phyloP scores from a whole-genome alignment of 805 yeast genomes.

The Naumovozyma castellii region DNA sequence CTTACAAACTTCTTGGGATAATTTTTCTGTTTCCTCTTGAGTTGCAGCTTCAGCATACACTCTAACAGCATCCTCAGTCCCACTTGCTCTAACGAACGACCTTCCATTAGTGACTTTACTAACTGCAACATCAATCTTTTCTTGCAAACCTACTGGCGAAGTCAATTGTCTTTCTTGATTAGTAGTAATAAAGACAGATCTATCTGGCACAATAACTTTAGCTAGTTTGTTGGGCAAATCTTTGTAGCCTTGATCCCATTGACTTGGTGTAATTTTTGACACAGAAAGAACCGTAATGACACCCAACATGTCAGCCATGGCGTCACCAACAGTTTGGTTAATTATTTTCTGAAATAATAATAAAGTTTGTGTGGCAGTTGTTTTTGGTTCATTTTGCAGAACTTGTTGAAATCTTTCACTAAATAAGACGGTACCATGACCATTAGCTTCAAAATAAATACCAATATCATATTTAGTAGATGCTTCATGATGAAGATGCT shows the following conservation, averaged over 20 bases:
- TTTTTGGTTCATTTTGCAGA: conserved; percentile 24
- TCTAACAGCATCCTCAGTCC: conserved; percentile 95
- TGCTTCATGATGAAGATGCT: conserved; percentile 84
- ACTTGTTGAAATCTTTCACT: conserved; percentile 40
- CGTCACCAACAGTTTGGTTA: conserved; percentile 98
- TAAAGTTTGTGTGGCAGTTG: conserved; percentile 42
- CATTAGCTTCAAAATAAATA: conserved; percentile 94
- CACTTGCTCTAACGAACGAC: conserved; percentile 92
- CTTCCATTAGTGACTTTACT: conserved; percentile 51
- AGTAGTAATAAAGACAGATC: conserved; percentile 70
- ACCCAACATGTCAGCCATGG: conserved; percentile 81
- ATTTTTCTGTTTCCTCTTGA: conserved; percentile 36
- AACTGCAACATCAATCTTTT: conserved; percentile 57
- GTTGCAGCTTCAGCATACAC: conserved; percentile 84
- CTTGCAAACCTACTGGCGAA: conserved; percentile 72
- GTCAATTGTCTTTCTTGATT: conserved; percentile 81
- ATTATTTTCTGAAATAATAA: conserved; percentile 58
- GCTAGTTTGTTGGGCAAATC: conserved; percentile 82
- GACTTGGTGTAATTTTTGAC: conserved; percentile 47
- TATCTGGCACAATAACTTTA: conserved; percentile 76
- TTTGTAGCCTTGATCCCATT: conserved; percentile 68
- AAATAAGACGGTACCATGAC: conserved; percentile 95
- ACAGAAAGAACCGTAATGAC: conserved; percentile 57
- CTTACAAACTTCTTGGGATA: conserved; percentile 35
- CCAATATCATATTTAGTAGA: conserved; percentile 82